phyloP scores from a whole-genome alignment of 148 eudicot genomes.

The Drosera capensis region DNA sequence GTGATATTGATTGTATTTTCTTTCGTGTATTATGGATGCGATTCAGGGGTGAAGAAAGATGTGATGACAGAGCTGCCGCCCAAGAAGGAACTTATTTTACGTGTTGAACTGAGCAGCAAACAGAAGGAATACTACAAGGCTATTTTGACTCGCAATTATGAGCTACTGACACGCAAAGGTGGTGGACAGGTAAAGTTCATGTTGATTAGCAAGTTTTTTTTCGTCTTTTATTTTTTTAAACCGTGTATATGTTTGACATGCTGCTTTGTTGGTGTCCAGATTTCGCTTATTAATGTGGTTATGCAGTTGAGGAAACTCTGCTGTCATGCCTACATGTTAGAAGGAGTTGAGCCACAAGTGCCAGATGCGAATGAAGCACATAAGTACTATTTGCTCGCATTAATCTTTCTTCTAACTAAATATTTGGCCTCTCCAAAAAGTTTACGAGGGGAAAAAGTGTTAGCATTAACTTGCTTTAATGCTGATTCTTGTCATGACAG shows the following conservation, averaged over 20 bases:
- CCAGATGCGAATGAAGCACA: conserved; percentile 52
- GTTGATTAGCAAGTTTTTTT: conserved; percentile 3
- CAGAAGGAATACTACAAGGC: conserved; percentile 98
- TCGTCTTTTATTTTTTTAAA: conserved; percentile 3
- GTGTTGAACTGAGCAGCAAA: conserved; percentile 86
- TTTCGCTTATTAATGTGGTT: conserved; percentile 81
- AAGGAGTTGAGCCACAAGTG: conserved; percentile 83
- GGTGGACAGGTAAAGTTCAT: conserved; percentile 70
- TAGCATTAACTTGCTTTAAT: neutral
- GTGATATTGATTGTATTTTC: too few relatives aligned
- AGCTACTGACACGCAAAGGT: conserved; percentile 78
- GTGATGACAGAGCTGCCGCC: conserved; percentile 94
- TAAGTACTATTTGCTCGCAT: too few relatives aligned
- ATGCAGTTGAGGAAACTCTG: conserved; percentile 97
- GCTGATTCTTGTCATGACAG: conserved; percentile 20
- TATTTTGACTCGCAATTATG: conserved; percentile 88
- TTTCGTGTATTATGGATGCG: conserved; percentile 1
- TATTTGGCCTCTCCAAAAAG: too few relatives aligned
- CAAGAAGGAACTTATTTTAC: conserved; percentile 87
- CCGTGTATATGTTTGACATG: neutral
- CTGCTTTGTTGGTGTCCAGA: conserved; percentile 27
- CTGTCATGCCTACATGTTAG: conserved; percentile 92
- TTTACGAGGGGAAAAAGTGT: neutral
- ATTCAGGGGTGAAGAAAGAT: conserved; percentile 93
- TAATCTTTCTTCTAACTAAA: too few relatives aligned